Conservation (phyloP, 179 eudicot genomes). For the Actinidia polygama region DNA sequence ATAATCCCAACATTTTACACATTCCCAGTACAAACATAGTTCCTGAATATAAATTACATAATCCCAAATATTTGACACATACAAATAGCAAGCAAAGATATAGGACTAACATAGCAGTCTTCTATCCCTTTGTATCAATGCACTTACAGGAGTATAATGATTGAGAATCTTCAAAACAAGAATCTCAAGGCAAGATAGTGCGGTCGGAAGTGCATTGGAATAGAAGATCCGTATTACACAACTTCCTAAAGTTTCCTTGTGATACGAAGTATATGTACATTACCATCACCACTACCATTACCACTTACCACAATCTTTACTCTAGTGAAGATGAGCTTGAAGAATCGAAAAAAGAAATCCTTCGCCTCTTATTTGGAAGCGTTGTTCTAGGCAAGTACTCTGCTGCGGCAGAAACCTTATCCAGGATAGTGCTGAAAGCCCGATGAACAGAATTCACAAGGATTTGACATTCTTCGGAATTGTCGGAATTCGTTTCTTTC, state of each 20-base stretch:
- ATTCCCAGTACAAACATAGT: too few relatives aligned
- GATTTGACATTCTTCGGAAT: slow-evolving; percentile 20
- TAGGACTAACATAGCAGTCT: too few relatives aligned
- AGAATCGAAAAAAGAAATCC: slow-evolving; percentile 27
- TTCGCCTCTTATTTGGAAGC: slow-evolving; percentile 39
- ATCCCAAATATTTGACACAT: too few relatives aligned
- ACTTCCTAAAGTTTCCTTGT: background rate
- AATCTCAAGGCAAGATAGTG: too few relatives aligned
- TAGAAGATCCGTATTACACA: background rate
- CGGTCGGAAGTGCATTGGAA: too few relatives aligned
- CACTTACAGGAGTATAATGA: too few relatives aligned
- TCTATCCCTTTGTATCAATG: too few relatives aligned
- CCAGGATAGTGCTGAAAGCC: slow-evolving; percentile 37
- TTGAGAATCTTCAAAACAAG: too few relatives aligned
- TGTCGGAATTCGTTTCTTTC: background rate
- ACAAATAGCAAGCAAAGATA: too few relatives aligned
- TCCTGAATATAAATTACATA: too few relatives aligned
- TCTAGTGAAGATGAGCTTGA: slow-evolving; percentile 27
- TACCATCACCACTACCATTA: slow-evolving; percentile 1
- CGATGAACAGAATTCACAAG: slow-evolving; percentile 33
- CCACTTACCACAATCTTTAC: slow-evolving; percentile 7
- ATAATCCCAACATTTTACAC: too few relatives aligned
- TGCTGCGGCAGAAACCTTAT: slow-evolving; percentile 31
- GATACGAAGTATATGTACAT: background rate
- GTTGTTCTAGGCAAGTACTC: slow-evolving; percentile 39